Evolutionary conservation across 352 stramenopile genomes (phyloP).

Genomic region (Pythium utonaiense): DNA sequence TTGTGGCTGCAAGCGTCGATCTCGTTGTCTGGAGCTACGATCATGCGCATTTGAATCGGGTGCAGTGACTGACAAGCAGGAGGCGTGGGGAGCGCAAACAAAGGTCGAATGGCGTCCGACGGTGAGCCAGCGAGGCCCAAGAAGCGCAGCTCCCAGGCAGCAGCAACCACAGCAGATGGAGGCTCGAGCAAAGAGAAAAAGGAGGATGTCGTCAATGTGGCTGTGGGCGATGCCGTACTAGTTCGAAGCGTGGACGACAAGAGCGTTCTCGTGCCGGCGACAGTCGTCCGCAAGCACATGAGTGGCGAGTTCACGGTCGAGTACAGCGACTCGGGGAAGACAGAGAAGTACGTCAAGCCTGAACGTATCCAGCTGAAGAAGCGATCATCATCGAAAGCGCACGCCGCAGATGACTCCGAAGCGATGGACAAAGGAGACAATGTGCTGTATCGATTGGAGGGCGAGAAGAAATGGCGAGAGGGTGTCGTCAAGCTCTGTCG

Average conservation of each 20-base stretch:
- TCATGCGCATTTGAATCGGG: neutral
- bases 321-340: constrained; percentile 21
- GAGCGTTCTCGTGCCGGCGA: constrained; percentile 4
- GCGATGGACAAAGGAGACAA: constrained; percentile 21
- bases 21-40: too few species aligned
- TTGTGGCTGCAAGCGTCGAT: neutral
- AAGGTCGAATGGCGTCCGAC: constrained; percentile 5
- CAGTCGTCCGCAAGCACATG: constrained; percentile 20
- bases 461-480: constrained; percentile 25
- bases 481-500: constrained; percentile 30
- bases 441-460: constrained; percentile 21
- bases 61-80: neutral
- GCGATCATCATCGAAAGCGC: constrained; percentile 2
- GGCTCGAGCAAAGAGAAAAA: neutral
- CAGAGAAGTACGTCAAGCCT: constrained; percentile 18
- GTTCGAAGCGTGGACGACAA: constrained; percentile 16
- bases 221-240: constrained; percentile 12
- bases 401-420: neutral
- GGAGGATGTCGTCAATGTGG: neutral
- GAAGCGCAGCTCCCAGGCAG: constrained; percentile 11
- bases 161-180: too few species aligned
- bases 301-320: constrained; percentile 26
- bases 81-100: too few species aligned
- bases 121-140: neutral
- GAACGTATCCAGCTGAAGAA: constrained; percentile 10